phyloP scores from a whole-genome alignment of 495 filamentous ascomycete genomes.

The Xylaria nigripes region DNA sequence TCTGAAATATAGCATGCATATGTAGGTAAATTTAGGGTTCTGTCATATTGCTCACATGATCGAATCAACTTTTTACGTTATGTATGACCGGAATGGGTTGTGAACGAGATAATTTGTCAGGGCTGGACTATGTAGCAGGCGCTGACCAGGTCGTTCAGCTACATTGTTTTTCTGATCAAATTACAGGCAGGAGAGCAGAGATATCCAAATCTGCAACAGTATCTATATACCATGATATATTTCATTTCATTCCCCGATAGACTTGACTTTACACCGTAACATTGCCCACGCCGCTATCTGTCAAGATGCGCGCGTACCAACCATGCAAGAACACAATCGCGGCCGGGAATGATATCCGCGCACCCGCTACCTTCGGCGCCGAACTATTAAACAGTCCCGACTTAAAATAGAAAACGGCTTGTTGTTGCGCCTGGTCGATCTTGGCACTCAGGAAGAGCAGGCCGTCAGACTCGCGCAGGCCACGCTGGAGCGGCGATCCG shows the following conservation, averaged over 20 bases:
- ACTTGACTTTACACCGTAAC: constrained; percentile 11
- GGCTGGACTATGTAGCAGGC: too few species aligned
- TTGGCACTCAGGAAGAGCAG: constrained; percentile 60
- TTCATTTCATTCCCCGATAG: neutral
- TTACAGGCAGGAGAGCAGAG: too few species aligned
- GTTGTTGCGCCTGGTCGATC: constrained; percentile 49
- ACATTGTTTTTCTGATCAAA: too few species aligned
- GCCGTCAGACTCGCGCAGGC: constrained; percentile 54
- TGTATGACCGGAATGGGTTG: too few species aligned
- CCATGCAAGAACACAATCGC: constrained; percentile 51
- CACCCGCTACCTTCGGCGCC: constrained; percentile 27
- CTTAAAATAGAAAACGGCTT: constrained; percentile 61
- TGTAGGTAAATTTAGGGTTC: too few species aligned
- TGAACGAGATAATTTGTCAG: too few species aligned
- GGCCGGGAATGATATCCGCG: constrained; percentile 44
- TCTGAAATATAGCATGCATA: too few species aligned
- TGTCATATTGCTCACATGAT: too few species aligned
- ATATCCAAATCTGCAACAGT: neutral
- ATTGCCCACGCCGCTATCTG: constrained; percentile 13
- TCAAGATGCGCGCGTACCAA: constrained; percentile 50
- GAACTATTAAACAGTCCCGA: constrained; percentile 50
- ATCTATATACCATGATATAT: neutral
- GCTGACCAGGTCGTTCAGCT: too few species aligned
- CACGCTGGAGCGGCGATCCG: constrained; percentile 51
- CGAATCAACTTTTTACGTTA: too few species aligned